Evolutionary conservation across 176 grass and related monocot genomes (phyloP), one percentile per base, ranked within the genome.

Genomic region (Melocanna baccifera): DNA sequence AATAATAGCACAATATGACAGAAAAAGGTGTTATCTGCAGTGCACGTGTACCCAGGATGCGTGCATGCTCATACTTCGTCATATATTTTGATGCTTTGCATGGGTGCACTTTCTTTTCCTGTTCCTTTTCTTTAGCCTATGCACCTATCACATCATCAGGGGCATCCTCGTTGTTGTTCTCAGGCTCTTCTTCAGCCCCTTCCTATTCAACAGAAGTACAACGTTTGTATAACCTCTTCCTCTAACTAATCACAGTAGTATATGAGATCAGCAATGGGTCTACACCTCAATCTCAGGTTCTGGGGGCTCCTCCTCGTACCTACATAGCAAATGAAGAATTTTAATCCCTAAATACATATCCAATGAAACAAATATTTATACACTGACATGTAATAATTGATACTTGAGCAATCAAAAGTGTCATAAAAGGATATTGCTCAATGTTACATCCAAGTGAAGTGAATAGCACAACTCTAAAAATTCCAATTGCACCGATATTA

Each of bases 41-140:
- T 53, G 94, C 91, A 29, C 91, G 91, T 62, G 94, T 97, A 69
- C 94, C 91, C 55, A 97, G 91, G 71, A 97, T 97, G 81, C 91
- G 86, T 66, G 94, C 94, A 57, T 89, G 86, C 84, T 96, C 94
- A 73, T 96, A 93, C 48, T 96, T 96, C 28, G 91, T 96, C 94
- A 96, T 96, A 36, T 83, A 96, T 65, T 96, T 96, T 36, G 91
- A 78, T 28, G 91, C 90, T 87, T 97, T 97, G 9, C 91, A 48
- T 16, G 62, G 55, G 3, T 69, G 76, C 51, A 34, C 75, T 4
- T 13, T 76, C 41, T 79, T 64, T 87, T 88, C 89, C 65, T 90
- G 84, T 7, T 86, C 83, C 47, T 89, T 92, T n/a, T 93, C 88
- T 48, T 93, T 91, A 58, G 2, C 76, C 45, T 97, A 91, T 64